Evolutionary conservation across 352 stramenopile genomes (phyloP).

Genomic region (Globisporangium emineosum): DNA sequence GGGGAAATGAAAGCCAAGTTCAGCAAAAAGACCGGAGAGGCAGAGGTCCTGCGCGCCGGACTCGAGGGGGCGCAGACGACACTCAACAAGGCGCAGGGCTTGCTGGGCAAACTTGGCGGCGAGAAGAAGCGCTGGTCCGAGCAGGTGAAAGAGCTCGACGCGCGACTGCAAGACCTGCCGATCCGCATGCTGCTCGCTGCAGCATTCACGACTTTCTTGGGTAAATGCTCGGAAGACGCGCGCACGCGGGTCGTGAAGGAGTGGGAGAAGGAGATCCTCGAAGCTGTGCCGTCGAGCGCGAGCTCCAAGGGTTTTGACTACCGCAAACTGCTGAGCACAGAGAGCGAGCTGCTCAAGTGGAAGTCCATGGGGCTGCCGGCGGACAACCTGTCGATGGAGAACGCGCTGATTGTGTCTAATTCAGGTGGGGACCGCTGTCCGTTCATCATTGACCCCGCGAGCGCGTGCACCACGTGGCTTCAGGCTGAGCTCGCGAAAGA

Average conservation of each 20-base stretch:
- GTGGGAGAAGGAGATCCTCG: conserved; percentile 78
- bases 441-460: conserved; percentile 95
- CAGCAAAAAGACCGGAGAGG: conserved; percentile 89
- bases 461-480: conserved; percentile 86
- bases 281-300: conserved; percentile 19
- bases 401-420: conserved; percentile 89
- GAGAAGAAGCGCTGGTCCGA: conserved; percentile 91
- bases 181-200: conserved; percentile 90
- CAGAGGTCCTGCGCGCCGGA: conserved; percentile 86
- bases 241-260: conserved; percentile 66
- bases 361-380: conserved; percentile 90
- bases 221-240: conserved; percentile 87
- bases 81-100: conserved; percentile 88
- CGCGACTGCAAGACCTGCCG: conserved; percentile 77
- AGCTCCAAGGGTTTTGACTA: conserved; percentile 68
- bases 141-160: conserved; percentile 85
- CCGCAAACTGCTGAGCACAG: conserved; percentile 85
- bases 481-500: conserved; percentile 87
- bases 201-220: conserved; percentile 93
- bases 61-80: conserved; percentile 88
- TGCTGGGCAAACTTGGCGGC: conserved; percentile 89
- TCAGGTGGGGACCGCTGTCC: conserved; percentile 74
- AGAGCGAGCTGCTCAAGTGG: conserved; percentile 93
- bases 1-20: conserved; percentile 92
- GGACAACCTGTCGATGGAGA: conserved; percentile 94